Conservation (phyloP, 345 rosid species). For the Lepidium aucheri region DNA sequence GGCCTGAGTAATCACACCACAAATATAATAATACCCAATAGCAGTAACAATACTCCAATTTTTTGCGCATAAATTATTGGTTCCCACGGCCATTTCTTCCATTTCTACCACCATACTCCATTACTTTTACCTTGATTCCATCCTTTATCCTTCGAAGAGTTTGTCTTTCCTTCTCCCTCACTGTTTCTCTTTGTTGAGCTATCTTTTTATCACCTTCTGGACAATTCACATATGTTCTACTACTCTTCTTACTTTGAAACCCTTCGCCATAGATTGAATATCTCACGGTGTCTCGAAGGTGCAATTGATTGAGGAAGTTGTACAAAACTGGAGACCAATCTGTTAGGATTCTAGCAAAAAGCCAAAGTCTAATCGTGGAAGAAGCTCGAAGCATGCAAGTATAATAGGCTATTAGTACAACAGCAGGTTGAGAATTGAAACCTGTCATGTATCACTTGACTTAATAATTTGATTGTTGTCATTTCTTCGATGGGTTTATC, state of each 20-base stretch:
- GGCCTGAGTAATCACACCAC: slow-evolving; percentile 84
- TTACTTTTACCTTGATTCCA: slow-evolving; percentile 42
- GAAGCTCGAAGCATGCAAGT: slow-evolving; percentile 32
- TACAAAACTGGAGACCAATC: slow-evolving; percentile 27
- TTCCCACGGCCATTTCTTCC: slow-evolving; percentile 68
- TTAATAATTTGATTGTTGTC: slow-evolving; percentile 35
- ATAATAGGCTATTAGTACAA: slow-evolving; percentile 19
- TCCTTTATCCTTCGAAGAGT: slow-evolving; percentile 38
- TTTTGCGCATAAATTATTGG: slow-evolving; percentile 73
- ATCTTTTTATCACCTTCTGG: slow-evolving; percentile 60
- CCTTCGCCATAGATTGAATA: slow-evolving; percentile 29
- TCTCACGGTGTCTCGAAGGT: not conserved
- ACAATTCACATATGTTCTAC: slow-evolving; percentile 41
- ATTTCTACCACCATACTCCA: slow-evolving; percentile 62
- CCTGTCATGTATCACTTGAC: slow-evolving; percentile 29
- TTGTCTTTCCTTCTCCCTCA: slow-evolving; percentile 15
- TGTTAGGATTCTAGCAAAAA: slow-evolving; percentile 29
- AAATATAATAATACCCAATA: slow-evolving; percentile 68
- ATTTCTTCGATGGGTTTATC: slow-evolving; percentile 25
- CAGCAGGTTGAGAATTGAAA: slow-evolving; percentile 22
- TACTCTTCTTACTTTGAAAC: slow-evolving; percentile 22
- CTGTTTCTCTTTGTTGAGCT: slow-evolving; percentile 35
- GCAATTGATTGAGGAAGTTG: slow-evolving; percentile 19
- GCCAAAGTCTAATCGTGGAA: slow-evolving; percentile 30
- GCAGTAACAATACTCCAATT: slow-evolving; percentile 67